These are phyloP conservation scores for Alternaria dauci DNA, from an alignment of 2,329 filamentous ascomycete species.

Conservation along the genomic window DNA sequence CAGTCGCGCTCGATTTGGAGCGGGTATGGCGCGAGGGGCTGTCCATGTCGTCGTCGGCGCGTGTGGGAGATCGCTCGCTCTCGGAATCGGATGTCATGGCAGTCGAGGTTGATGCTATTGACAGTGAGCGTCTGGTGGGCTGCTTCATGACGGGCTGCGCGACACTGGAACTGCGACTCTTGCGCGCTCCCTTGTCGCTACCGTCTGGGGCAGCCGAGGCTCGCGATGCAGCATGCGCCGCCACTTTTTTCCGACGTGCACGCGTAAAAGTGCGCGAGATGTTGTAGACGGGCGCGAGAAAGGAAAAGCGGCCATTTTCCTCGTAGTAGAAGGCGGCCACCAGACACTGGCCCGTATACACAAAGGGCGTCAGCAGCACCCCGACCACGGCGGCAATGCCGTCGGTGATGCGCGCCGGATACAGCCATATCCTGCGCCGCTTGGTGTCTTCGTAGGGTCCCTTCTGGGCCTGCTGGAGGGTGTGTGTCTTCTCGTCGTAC, in stretches of 20 bases:
- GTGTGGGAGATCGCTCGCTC: conserved; percentile 59
- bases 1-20: conserved; percentile 64
- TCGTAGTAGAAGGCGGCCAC: conserved; percentile 86
- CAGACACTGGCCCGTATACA: conserved; percentile 82
- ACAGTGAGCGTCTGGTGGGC: conserved; percentile 51
- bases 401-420: conserved; percentile 74
- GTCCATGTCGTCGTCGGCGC: conserved; percentile 35
- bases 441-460: conserved; percentile 46
- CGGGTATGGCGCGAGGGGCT: conserved; percentile 65
- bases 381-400: conserved; percentile 78
- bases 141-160: conserved; percentile 39
- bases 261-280: conserved; percentile 61
- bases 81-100: conserved; percentile 73
- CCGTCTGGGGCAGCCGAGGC: conserved; percentile 33
- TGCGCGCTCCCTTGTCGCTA: conserved; percentile 43
- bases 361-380: conserved; percentile 79
- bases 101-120: conserved; percentile 65
- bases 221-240: conserved; percentile 41
- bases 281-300: conserved; percentile 75
- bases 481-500: conserved; percentile 72
- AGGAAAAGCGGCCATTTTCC: conserved; percentile 78
- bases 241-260: conserved; percentile 46
- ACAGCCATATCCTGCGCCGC: conserved; percentile 54
- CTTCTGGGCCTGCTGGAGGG: conserved; percentile 58
- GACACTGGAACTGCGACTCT: conserved; percentile 39